A percentile compares a stretch with the other conserved stretches of the same genome.
phyloP scores from a whole-genome alignment of 768 basidiomycete genomes.

The Xerocomellus chrysenteron region DNA sequence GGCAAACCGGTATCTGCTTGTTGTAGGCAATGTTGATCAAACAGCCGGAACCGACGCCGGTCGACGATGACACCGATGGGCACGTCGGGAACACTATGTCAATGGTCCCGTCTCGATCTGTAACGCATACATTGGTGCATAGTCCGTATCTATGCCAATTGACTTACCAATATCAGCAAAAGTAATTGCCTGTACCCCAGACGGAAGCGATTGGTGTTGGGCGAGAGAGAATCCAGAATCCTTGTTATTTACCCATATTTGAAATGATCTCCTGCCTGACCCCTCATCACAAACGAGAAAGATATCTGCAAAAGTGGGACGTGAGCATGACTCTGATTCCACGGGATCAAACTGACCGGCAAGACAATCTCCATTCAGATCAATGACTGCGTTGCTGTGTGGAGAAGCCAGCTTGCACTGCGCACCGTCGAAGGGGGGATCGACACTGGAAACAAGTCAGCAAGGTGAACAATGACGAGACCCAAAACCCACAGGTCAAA shows the following conservation, averaged over 20 bases:
- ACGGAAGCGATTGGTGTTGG: conserved; percentile 65
- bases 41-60: conserved; percentile 76
- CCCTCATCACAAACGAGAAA: conserved; percentile 84
- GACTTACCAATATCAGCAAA: conserved; percentile 87
- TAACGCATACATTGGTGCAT: conserved; percentile 4
- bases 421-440: conserved; percentile 58
- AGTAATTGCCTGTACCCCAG: conserved; percentile 72
- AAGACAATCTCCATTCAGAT: conserved; percentile 93
- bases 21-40: conserved; percentile 92
- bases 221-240: conserved; percentile 69
- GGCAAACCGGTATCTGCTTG: conserved; percentile 81
- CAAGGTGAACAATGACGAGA: neutral
- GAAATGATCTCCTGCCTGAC: conserved; percentile 60
- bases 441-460: conserved; percentile 39
- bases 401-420: conserved; percentile 83
- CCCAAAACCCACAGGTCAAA: conserved; percentile 61
- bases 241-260: conserved; percentile 93
- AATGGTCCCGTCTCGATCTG: conserved; percentile 94
- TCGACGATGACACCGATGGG: conserved; percentile 58
- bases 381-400: conserved; percentile 93
- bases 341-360: conserved; percentile 52
- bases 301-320: conserved; percentile 53
- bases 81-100: conserved; percentile 94
- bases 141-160: neutral
- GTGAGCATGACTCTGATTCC: neutral